Conservation (phyloP, 306 rosid genomes). For the Abrus pulchellus region DNA sequence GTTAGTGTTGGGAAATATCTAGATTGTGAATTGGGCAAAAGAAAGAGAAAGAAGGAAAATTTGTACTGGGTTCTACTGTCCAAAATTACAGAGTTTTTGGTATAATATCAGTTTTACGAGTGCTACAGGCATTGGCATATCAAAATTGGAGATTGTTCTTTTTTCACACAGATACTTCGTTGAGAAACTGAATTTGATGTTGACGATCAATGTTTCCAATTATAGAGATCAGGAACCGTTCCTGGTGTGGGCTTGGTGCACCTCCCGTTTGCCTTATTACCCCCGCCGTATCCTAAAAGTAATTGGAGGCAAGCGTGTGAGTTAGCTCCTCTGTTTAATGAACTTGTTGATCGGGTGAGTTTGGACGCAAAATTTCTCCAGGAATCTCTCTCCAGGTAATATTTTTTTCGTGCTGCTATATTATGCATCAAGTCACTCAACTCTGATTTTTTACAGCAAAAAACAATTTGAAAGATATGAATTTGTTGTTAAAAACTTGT, state of each 20-base stretch:
- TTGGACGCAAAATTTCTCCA: conserved; percentile 85
- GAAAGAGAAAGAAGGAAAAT: no score
- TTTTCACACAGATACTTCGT: no score
- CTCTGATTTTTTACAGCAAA: no score
- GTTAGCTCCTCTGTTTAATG: conserved; percentile 76
- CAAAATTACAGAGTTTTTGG: no score
- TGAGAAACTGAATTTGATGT: conserved; percentile 12
- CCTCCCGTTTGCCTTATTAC: conserved; percentile 80
- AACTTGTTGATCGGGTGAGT: conserved; percentile 89
- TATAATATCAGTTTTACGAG: no score
- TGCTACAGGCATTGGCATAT: no score
- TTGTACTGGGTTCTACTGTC: no score
- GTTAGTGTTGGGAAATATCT: no score
- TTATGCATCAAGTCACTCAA: neutral
- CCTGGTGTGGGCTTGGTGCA: conserved; percentile 91
- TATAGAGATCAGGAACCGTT: conserved; percentile 74
- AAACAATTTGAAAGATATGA: no score
- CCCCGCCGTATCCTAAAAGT: conserved; percentile 69
- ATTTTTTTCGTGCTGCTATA: neutral
- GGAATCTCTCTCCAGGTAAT: conserved; percentile 76
- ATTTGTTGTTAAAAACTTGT: neutral
- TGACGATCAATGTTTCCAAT: conserved; percentile 30
- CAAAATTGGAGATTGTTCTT: no score
- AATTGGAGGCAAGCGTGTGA: conserved; percentile 79
- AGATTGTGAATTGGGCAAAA: no score